Base-by-base conservation (phyloP, 495 filamentous ascomycete species). In the Penicillium angulare region DNA sequence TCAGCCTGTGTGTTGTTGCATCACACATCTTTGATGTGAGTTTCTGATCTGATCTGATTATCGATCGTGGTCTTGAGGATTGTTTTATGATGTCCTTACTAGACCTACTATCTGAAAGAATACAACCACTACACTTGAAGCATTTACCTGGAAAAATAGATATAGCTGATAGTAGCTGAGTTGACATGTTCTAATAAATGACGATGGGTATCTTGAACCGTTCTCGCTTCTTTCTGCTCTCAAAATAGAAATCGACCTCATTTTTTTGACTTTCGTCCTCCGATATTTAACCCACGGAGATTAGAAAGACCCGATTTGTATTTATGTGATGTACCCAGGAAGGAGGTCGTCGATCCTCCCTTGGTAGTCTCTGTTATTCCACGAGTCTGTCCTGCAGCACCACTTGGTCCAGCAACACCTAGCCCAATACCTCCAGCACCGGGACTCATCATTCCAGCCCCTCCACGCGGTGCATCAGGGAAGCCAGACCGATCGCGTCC, bases 281-380 rank as follows among this genome's bases (percentile, higher is more conserved):
- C 78, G 52, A 89, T 87, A 3, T 83, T 84, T 49, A 90, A 72
- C 3, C 18, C 12, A 16, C 86, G 86, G 57, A 91, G 78, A 57
- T 88, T 86, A 12, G 86, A 78, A 42, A 91, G 69, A 52, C 84
- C 81, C 3, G 81, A 81, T 52, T 80, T 82, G 17, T 83, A 75
- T 60, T 84, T 87, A 29, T 76, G 70, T 40, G 63, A 49, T 24
- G 72, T 58, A 7, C 66, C 66, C 15, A 74, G 60, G n/a, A 69
- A 63, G 40, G 76, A 60, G 4, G 63, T 56, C 49, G 63, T 63
- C 23, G 48, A 47, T 33, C 55, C 54, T 43, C 44, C 18, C 21
- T 54, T 55, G 21, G 38, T 45, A 1, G 16, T 13, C 1, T 48
- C 45, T 5, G 16, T n/a, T 5, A 16, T 15, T 13, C 31, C 31